A percentile compares a stretch with the other conserved stretches of the same genome.
phyloP scores from a whole-genome alignment of 768 basidiomycete genomes.

The Suillus tomentosus region DNA sequence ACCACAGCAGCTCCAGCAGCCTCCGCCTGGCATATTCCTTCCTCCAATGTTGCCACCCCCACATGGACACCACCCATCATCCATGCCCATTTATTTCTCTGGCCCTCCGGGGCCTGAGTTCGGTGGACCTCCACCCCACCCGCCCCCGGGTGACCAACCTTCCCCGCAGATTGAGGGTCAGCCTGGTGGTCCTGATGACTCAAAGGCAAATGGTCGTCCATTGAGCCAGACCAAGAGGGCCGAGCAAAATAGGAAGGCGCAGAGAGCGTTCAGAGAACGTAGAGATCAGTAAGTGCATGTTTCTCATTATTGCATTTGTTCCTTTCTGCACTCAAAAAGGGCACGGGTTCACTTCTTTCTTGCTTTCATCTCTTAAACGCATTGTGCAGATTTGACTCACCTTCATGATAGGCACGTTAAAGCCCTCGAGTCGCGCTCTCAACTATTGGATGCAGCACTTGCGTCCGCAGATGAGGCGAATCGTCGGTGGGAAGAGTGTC shows the following conservation, averaged over 20 bases:
- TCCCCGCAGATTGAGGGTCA: constrained; percentile 33
- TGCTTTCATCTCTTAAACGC: constrained; percentile 5
- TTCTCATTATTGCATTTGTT: constrained; percentile 10
- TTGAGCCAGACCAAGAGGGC: constrained; percentile 85
- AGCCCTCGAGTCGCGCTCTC: constrained; percentile 82
- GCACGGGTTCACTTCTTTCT: neutral
- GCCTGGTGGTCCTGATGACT: constrained; percentile 13
- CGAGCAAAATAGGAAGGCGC: constrained; percentile 93
- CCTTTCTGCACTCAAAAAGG: neutral
- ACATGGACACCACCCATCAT: constrained; percentile 35
- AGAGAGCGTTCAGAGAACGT: constrained; percentile 88
- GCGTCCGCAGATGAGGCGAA: constrained; percentile 88
- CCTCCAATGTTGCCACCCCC: constrained; percentile 19
- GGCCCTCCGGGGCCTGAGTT: constrained; percentile 33
- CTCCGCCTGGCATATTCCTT: constrained; percentile 7
- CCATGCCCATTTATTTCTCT: constrained; percentile 26
- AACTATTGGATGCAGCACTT: constrained; percentile 82
- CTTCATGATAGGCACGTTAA: constrained; percentile 70
- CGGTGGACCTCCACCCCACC: constrained; percentile 30
- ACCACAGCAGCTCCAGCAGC: constrained; percentile 22
- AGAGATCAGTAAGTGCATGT: constrained; percentile 71
- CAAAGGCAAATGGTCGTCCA: constrained; percentile 44
- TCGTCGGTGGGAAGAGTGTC: constrained; percentile 87
- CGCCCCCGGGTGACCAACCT: constrained; percentile 24
- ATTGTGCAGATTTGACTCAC: constrained; percentile 14